phyloP scores from a whole-genome alignment of 2,329 filamentous ascomycete genomes.

The Penicillium palitans region DNA sequence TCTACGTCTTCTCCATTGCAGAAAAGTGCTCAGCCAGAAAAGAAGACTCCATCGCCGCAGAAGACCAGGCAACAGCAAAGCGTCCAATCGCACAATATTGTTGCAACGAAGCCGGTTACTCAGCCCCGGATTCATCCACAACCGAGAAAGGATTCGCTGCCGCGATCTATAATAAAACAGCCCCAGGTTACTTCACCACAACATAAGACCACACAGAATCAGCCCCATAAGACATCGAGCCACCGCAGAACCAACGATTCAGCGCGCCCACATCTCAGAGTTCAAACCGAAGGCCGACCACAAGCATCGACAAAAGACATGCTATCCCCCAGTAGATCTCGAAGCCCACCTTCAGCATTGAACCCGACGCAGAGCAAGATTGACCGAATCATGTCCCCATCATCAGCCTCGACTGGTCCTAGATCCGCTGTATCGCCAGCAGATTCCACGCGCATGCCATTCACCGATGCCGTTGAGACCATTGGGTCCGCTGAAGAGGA shows the following conservation, averaged over 20 bases:
- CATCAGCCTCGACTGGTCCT: constrained; percentile 6
- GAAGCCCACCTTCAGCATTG: constrained; percentile 18
- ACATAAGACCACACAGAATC: background rate
- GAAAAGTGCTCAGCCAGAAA: background rate
- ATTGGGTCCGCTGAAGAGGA: constrained; percentile 12
- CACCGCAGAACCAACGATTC: background rate
- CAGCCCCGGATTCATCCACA: background rate
- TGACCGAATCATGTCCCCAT: constrained; percentile 20
- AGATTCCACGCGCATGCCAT: constrained; percentile 20
- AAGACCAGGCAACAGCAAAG: background rate
- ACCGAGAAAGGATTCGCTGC: background rate
- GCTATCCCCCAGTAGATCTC: constrained; percentile 14
- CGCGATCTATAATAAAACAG: background rate
- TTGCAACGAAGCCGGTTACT: background rate
- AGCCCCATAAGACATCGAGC: background rate
- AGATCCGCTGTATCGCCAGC: constrained; percentile 17
- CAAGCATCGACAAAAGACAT: constrained; percentile 14
- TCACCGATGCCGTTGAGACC: constrained; percentile 14
- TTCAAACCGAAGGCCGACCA: constrained; percentile 6
- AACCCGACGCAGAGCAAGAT: constrained; percentile 12
- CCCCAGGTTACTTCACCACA: background rate
- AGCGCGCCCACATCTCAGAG: background rate
- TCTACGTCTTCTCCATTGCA: background rate
- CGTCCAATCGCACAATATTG: background rate
- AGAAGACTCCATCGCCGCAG: background rate